Conservation (phyloP, 1,284 basidiomycete genomes). For the Volvariella volvacea region DNA sequence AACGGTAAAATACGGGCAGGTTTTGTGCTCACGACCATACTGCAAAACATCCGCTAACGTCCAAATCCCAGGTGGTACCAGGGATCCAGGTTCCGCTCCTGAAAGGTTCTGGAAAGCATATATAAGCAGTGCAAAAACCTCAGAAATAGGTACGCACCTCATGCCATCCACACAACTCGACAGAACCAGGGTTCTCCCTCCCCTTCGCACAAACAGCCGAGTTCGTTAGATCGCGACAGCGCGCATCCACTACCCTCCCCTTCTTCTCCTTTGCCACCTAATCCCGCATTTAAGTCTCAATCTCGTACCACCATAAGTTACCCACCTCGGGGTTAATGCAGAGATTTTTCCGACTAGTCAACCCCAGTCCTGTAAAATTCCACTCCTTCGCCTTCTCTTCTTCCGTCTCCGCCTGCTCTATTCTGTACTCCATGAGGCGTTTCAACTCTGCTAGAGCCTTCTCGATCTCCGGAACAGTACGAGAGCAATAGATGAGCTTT, state of each 20-base stretch:
- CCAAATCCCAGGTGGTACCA: conserved; percentile 87
- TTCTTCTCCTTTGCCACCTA: conserved; percentile 97
- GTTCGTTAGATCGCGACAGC: conserved; percentile 94
- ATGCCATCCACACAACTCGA: conserved; percentile 92
- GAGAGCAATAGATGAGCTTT: conserved; percentile 98
- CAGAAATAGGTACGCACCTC: conserved; percentile 54
- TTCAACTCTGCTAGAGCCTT: conserved; percentile 97
- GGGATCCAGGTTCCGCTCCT: conserved; percentile 77
- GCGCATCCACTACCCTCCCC: conserved; percentile 94
- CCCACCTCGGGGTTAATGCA: conserved; percentile 93
- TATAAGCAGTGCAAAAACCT: conserved; percentile 3
- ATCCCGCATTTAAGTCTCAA: not conserved
- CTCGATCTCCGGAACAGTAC: conserved; percentile 99
- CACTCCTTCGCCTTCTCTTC: conserved; percentile 77
- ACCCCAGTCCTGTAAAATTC: conserved; percentile 83
- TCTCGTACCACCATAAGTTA: conserved; percentile 8
- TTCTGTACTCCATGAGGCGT: conserved; percentile 88
- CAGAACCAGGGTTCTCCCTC: conserved; percentile 83
- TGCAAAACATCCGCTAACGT: conserved; percentile 93
- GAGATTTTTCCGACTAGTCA: conserved; percentile 95
- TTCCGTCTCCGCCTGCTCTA: conserved; percentile 60
- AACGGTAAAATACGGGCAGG: conserved; percentile 96
- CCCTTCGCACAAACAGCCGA: conserved; percentile 82
- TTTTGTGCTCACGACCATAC: conserved; percentile 79
- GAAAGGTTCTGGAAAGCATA: conserved; percentile 29